Base-by-base conservation (phyloP, 805 yeast species). In the Brettanomyces bruxellensis region DNA sequence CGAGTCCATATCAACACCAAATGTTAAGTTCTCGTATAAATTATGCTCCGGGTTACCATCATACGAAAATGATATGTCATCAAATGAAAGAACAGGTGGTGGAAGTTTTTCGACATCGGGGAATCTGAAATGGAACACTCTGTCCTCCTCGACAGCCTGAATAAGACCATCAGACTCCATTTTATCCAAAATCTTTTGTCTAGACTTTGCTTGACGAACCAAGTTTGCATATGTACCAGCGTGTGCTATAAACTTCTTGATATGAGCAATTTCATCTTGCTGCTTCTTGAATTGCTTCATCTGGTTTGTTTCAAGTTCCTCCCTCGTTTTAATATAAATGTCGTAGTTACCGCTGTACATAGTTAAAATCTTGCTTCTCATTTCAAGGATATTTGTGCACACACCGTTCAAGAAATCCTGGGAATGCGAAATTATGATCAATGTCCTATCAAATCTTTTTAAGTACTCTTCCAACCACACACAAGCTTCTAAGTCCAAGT, bases 201-300 rank as follows among this genome's bases (percentile, higher is more conserved):
- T 87, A 34, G 99, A 93, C 72, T 93, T 93, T 55, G 99, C 99
- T 73, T 93, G 99, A 69, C 86, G 88, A 49, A 93, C 99, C 75
- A 93, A 77, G 73, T 93, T 93, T 51, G 99, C 98, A 72, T 93
- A 93, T 47, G 99, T 93, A 90, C 99, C 99, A 48, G 99, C 99
- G 57, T 96, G 86, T 36, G 99, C 99, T 72, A 93, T 93, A 68
- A 93, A 93, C 74, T 93, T 93, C 79, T 93, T 93, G 70, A 93
- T 95, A 71, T 93, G 98, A 36, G 81, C 88, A 61, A 93, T 93
- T 78, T 93, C 99, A 70, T 93, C 99, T 77, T 93, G 99, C 76
- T 93, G 99, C 71, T 93, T 93, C 62, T 71, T 69, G 74, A 93
- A 93, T 69, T 88, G 95, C 75, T 91, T 93, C 95, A 85, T 93